Conservation (phyloP, 2,329 filamentous ascomycete species). For the Sclerotinia sclerotiorum region DNA sequence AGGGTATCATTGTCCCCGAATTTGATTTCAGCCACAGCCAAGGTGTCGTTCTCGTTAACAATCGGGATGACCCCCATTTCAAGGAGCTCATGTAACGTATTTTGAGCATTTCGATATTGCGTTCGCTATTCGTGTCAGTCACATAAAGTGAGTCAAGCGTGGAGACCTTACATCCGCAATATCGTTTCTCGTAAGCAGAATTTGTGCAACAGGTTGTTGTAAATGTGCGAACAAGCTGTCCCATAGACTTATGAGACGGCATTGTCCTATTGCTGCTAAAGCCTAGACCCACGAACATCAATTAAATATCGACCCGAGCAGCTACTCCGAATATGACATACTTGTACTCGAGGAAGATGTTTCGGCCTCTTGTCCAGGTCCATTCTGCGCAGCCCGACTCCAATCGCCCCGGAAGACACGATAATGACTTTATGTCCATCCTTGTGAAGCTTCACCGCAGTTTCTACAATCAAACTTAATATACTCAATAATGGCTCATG, state of each 20-base stretch:
- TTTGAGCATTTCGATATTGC: conserved; percentile 94
- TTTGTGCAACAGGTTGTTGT: conserved; percentile 88
- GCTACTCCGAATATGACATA: conserved; percentile 40
- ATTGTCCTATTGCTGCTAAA: conserved; percentile 93
- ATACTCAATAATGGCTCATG: conserved; percentile 92
- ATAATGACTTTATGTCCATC: conserved; percentile 94
- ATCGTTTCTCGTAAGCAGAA: conserved; percentile 90
- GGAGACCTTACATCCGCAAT: conserved; percentile 75
- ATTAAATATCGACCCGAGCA: background rate
- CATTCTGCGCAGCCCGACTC: conserved; percentile 88
- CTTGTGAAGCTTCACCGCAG: conserved; percentile 79
- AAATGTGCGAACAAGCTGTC: conserved; percentile 88
- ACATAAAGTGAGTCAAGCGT: conserved; percentile 20
- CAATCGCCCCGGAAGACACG: conserved; percentile 95
- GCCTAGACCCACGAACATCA: conserved; percentile 52
- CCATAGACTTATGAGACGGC: conserved; percentile 92
- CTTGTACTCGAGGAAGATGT: conserved; percentile 84
- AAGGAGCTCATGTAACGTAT: conserved; percentile 85
- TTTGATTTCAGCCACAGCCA: conserved; percentile 97
- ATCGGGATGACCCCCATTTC: conserved; percentile 97
- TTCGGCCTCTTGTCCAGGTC: conserved; percentile 84
- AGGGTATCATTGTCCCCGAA: conserved; percentile 99
- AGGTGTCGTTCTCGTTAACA: conserved; percentile 97
- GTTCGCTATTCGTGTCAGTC: conserved; percentile 58
- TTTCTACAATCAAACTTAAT: conserved; percentile 90